Conservation (phyloP, 208 protist genomes). For the Acanthamoeba castellanii region DNA sequence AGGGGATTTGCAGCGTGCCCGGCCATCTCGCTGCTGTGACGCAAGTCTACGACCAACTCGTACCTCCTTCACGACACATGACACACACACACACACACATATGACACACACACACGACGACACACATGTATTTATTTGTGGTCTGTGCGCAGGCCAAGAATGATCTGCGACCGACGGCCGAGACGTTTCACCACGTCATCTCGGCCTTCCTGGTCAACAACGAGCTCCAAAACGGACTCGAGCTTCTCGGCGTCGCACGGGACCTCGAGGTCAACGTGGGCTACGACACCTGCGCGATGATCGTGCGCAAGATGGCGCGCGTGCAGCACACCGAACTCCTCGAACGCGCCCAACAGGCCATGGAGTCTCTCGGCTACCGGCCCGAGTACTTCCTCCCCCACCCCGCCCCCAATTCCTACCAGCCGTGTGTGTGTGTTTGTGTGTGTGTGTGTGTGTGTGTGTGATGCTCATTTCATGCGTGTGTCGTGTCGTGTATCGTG, state of each 20-base stretch:
- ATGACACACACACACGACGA: too few species aligned
- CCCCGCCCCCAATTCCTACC: too few species aligned
- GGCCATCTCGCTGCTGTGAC: not conserved
- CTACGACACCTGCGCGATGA: not conserved
- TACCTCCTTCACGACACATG: not conserved
- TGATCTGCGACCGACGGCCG: not conserved
- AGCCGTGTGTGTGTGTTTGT: too few species aligned
- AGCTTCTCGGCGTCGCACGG: not conserved
- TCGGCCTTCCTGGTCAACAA: slow-evolving; percentile 36
- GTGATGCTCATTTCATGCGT: too few species aligned
- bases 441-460: too few species aligned
- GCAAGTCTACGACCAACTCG: not conserved
- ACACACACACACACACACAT: not conserved
- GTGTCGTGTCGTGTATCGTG: too few species aligned
- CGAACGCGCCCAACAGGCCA: not conserved
- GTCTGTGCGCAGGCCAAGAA: not conserved
- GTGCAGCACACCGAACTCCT: not conserved
- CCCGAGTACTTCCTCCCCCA: not conserved
- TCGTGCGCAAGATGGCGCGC: slow-evolving; percentile 34
- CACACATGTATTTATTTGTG: not conserved
- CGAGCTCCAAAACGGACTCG: not conserved
- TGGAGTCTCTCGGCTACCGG: not conserved
- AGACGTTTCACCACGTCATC: slow-evolving; percentile 34
- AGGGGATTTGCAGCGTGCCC: not conserved
- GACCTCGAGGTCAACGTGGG: not conserved